These are phyloP conservation scores for Trifolium fragiferum DNA, from an alignment of 306 rosid species.

Conservation along the genomic window DNA sequence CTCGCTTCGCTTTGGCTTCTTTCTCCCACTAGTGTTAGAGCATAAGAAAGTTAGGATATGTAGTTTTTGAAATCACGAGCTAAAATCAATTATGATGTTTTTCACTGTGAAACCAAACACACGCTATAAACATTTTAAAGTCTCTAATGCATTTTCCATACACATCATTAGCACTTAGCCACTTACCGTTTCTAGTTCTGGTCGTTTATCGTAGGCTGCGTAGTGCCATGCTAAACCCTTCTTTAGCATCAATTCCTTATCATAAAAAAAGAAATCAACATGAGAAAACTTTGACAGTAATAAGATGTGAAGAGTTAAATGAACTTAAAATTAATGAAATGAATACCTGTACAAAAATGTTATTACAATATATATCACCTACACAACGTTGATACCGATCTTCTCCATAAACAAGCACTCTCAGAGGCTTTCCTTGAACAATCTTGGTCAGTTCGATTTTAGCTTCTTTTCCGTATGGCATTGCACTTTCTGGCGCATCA, in stretches of 20 bases:
- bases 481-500: slow-evolving; percentile 83
- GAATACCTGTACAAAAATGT: slow-evolving; percentile 77
- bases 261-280: slow-evolving; percentile 36
- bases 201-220: slow-evolving; percentile 73
- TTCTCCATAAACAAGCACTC: slow-evolving; percentile 73
- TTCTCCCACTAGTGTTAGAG: slow-evolving; percentile 70
- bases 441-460: slow-evolving; percentile 65
- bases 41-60: slow-evolving; percentile 11
- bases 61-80: too few relatives aligned
- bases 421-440: slow-evolving; percentile 71
- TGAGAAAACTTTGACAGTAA: slow-evolving; percentile 21
- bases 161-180: slow-evolving; percentile 48
- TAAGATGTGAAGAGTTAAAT: neutral
- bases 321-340: slow-evolving; percentile 2
- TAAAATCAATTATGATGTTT: neutral
- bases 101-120: neutral
- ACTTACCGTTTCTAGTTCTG: slow-evolving; percentile 68
- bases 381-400: slow-evolving; percentile 87
- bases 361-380: slow-evolving; percentile 76
- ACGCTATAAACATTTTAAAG: neutral
- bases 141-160: neutral
- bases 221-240: slow-evolving; percentile 95
- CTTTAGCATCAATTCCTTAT: slow-evolving; percentile 89
- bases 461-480: slow-evolving; percentile 91
- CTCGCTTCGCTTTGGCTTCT: slow-evolving; percentile 64